Percentiles rank a stretch among this genome's conserved stretches.
Evolutionary conservation across 2,329 filamentous ascomycete genomes (phyloP).

Genomic region (Cladophialophora psammophila): DNA sequence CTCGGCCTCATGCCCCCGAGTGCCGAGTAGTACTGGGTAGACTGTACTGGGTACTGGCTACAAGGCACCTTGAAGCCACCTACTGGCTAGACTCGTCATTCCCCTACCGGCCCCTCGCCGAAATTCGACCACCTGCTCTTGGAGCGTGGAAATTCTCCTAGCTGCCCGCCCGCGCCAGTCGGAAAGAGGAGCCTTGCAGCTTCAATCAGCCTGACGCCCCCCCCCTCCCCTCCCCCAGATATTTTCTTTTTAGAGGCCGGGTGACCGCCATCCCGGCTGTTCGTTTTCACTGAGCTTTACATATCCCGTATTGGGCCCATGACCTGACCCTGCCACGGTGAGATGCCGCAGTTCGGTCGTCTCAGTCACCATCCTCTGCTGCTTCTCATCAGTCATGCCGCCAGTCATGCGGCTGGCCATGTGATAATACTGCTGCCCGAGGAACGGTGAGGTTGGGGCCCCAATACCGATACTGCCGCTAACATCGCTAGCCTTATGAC

Average conservation of each 20-base stretch:
- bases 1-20: no score
- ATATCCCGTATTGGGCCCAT: slow-evolving; percentile 3
- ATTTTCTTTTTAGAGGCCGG: slow-evolving; percentile 14
- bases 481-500: slow-evolving; percentile 5
- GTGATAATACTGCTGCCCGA: slow-evolving; percentile 9
- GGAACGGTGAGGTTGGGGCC: slow-evolving; percentile 14
- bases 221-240: neutral
- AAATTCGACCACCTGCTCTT: neutral
- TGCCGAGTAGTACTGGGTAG: no score
- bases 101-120: neutral
- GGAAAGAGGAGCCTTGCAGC: slow-evolving; percentile 7
- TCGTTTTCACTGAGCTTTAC: slow-evolving; percentile 1
- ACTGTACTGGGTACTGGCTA: no score
- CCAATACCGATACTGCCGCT: slow-evolving; percentile 1
- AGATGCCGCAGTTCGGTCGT: slow-evolving; percentile 11
- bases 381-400: slow-evolving; percentile 10
- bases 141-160: neutral
- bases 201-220: neutral
- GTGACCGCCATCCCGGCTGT: slow-evolving; percentile 10
- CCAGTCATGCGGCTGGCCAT: slow-evolving; percentile 1
- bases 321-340: slow-evolving; percentile 1
- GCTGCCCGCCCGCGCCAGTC: slow-evolving; percentile 10
- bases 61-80: no score
- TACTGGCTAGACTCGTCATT: no score
- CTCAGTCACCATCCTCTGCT: neutral